Conservation (phyloP, 148 eudicot genomes). For the Chenopodium formosanum region DNA sequence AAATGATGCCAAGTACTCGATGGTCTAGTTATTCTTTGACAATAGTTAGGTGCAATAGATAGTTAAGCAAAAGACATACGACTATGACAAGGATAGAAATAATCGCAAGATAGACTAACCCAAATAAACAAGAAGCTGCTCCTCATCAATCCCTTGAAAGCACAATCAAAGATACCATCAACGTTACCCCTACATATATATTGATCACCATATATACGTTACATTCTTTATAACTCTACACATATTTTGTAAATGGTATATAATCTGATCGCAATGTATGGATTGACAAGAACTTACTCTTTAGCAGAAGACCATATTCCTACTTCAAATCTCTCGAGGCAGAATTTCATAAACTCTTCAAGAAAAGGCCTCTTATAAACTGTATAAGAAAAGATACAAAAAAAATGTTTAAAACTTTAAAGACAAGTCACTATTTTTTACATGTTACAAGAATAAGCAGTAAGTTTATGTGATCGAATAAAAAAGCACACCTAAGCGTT, state of each 20-base stretch:
- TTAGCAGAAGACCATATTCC: slow-evolving; percentile 52
- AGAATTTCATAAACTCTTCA: slow-evolving; percentile 43
- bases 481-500: not conserved
- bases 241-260: not conserved
- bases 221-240: not conserved
- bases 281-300: slow-evolving; percentile 30
- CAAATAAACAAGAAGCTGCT: slow-evolving; percentile 19
- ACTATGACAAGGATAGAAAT: not conserved
- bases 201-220: no score
- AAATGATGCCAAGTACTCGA: not conserved
- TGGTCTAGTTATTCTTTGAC: not conserved
- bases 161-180: slow-evolving; percentile 7
- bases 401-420: no score
- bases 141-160: slow-evolving; percentile 23
- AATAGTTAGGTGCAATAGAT: not conserved
- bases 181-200: slow-evolving; percentile 8
- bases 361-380: slow-evolving; percentile 49
- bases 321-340: slow-evolving; percentile 51
- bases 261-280: not conserved
- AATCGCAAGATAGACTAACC: not conserved
- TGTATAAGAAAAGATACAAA: slow-evolving; percentile 7
- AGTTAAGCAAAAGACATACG: not conserved
- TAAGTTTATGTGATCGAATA: no score
- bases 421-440: no score
- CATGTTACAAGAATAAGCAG: no score